Evolutionary conservation across 2,329 filamentous ascomycete genomes (phyloP), one percentile per base, ranked within the genome.

Genomic region (Fusarium sp.): DNA sequence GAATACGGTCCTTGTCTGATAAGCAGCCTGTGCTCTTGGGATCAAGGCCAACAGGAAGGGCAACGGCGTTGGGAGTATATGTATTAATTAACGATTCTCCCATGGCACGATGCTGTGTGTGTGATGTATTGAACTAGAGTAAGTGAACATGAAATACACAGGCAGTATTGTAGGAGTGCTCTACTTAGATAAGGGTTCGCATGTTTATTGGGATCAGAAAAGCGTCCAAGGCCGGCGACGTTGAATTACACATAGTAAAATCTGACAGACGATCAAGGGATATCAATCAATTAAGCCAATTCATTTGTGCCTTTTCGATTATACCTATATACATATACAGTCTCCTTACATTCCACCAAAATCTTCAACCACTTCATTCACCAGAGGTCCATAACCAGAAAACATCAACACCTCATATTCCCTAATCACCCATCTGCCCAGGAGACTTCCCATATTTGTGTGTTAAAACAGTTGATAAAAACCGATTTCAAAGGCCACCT

Each of bases 251-350:
- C 52, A 44, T 26, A 30, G n/a, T 18, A 20, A 22, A 28, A 28
- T 17, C 34, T 55, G 34, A 13, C 34, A n/a, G 42, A 48, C 39
- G 24, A 34, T 22, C 24, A 17, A 50, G 24, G 8, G 20, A 38
- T 22, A 58, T 9, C 20, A 51, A 12, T 18, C 22, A 38, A 45
- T 26, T 20, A 61, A 54, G 59, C 50, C 28, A 34, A n/a, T 36
- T 70, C 58, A 58, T 57, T 51, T 48, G 39, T 58, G 48, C 52
- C 66, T 60, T 52, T 44, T 58, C 18, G 41, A 17, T 52, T 54
- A 42, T 26, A 39, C 32, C 52, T 73, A 70, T 70, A 59, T 62
- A 68, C 39, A 68, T 41, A 61, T 48, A 67, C 66, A 65, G 28
- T 56, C 45, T 44, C 57, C 45, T 57, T n/a, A n/a, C 54, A 47